Evolutionary conservation across 331 rosid species (phyloP), one percentile per base, ranked within the genome.

Genomic region (Pyrus hybrid): DNA sequence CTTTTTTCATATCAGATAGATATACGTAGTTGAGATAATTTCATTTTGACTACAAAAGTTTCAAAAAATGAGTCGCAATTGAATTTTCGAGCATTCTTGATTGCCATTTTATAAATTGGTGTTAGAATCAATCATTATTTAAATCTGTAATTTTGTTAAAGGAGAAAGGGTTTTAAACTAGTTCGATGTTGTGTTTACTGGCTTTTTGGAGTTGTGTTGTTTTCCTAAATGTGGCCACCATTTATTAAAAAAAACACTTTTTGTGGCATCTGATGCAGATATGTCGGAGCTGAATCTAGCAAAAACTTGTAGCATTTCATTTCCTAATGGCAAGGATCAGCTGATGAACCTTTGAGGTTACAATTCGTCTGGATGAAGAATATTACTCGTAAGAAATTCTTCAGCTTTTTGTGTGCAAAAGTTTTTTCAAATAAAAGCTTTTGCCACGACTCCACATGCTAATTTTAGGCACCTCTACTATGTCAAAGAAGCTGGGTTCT

Each of bases 361-460:
- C 93, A 65, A 88, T 93, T 82, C 91, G 85, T 61, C 98, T 93
- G 6, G 97, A 93, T 80, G 98, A 93, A 76, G 98, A 96, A 79
- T 91, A 79, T 80, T 90, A 93, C 75, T 58, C 77, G 96, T 93
- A 86, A 83, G 88, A 75, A 80, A 25, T 29, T 35, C 43, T 35
- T 63, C 57, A 11, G 51, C 66, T 67, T 68, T 8, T 35, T 77
- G 73, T 79, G 26, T 75, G 47, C 84, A 14, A 5, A 67, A 30
- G 10, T 71, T 63, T 21, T 30, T 58, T 73, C 63, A 37, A 29
- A 62, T 69, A 49, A 18, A 10, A 60, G 5, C 4, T 13, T 41
- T 33, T 54, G 37, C 28, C 26, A 8, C 23, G 49, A n/a, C 22
- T 67, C 56, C 49, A 68, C 13, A n/a, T 51, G 33, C 70, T 63